Conservation (phyloP, 2,329 filamentous ascomycete species). For the Chlorencoelia australis region DNA sequence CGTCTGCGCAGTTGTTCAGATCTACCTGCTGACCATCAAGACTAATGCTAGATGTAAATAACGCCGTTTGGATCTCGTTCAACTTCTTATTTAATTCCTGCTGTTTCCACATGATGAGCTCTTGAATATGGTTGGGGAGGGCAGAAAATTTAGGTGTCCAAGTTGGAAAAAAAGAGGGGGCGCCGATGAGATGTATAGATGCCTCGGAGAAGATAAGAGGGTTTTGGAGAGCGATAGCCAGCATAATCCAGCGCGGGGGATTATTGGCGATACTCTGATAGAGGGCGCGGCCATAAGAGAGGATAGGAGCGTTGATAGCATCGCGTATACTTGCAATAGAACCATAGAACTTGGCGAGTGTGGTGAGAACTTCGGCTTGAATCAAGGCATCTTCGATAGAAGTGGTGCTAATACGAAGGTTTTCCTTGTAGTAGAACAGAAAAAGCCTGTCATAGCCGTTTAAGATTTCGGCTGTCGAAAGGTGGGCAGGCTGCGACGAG, state of each 20-base stretch:
- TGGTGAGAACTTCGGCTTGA: slow-evolving; percentile 10
- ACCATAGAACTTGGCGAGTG: slow-evolving; percentile 6
- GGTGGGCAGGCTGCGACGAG: neutral
- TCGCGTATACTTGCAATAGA: slow-evolving; percentile 6
- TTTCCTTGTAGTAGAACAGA: slow-evolving; percentile 6
- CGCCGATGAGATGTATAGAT: slow-evolving; percentile 19
- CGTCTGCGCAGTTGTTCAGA: neutral
- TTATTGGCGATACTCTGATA: slow-evolving; percentile 12
- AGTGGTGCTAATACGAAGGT: slow-evolving; percentile 8
- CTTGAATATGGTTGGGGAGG: neutral
- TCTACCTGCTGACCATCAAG: slow-evolving; percentile 3
- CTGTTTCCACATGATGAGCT: slow-evolving; percentile 11
- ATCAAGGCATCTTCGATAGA: slow-evolving; percentile 9
- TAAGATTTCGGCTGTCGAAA: neutral
- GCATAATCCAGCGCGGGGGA: slow-evolving; percentile 15
- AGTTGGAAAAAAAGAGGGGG: slow-evolving; percentile 15
- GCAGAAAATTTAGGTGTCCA: slow-evolving; percentile 1
- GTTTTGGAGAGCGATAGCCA: slow-evolving; percentile 11
- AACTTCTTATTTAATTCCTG: slow-evolving; percentile 8
- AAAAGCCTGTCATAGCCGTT: slow-evolving; percentile 16
- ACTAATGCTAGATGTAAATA: slow-evolving; percentile 11
- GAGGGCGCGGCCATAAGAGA: slow-evolving; percentile 11
- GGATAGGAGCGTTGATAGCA: slow-evolving; percentile 8
- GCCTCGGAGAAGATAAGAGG: slow-evolving; percentile 18
- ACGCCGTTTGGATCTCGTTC: slow-evolving; percentile 3